Evolutionary conservation across 2,329 filamentous ascomycete genomes (phyloP), one percentile per base, ranked within the genome.

Genomic region (Trichoderma afroharzianum): DNA sequence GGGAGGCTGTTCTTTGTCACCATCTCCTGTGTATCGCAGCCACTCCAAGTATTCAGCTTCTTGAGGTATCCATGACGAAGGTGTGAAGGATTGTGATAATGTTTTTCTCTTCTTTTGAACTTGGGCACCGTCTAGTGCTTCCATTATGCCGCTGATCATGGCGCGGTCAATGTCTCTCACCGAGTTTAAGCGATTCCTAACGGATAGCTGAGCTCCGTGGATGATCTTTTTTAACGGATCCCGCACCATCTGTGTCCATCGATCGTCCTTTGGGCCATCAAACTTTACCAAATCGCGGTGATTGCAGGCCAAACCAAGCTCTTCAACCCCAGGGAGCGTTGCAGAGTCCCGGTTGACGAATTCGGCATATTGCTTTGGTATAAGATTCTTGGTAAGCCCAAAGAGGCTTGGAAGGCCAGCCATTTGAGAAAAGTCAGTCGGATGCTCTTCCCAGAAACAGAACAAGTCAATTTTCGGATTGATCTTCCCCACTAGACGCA

Each of bases 281-380:
- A 84, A 84, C 67, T 83, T 84, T 73, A 84, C 81, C 5, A 84
- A 76, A 62, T 82, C 79, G 30, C 82, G 77, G 67, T 84, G 82
- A 26, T 80, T 81, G 32, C 77, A 76, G 1, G 80, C 81, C 7
- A 84, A 70, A 0, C 81, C 82, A 58, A 80, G 74, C 4, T 77
- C 74, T 6, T 81, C 79, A 55, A 74, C 58, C 6, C 81, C 81
- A 0, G 77, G 79, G 6, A 84, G 74, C 0, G 78, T 82, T 9
- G 82, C 82, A 0, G 82, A 84, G n/a, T 83, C 80, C 58, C 77
- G 75, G 0, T 77, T 81, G 1, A 84, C 82, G 43, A 84, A 82
- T 18, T 83, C 79, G 4, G 80, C 80, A 36, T 78, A 75, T 33
- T 79, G 77, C 69, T 79, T 79, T 4, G 80, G 79, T 6, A 83